Base-by-base conservation (phyloP, 73 alveolate species). In the Symbiodinium natans region DNA sequence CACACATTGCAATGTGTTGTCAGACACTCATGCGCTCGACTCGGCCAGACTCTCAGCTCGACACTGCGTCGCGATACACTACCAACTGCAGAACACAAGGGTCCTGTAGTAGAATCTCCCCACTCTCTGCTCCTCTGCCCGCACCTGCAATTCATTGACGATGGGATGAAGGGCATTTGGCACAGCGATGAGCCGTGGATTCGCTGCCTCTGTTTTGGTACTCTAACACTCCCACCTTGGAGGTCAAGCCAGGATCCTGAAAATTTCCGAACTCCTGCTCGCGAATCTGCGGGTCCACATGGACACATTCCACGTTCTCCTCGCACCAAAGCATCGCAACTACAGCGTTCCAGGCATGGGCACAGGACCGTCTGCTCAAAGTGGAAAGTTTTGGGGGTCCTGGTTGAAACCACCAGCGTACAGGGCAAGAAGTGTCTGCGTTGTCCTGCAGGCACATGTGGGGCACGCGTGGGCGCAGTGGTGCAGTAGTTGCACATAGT, bases 201-300 rank as follows among this genome's bases (percentile, higher is more conserved):
- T 29, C 39, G 36, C n/a, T 8, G 39, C 10, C 15, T 31, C 10
- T 71, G 39, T 71, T 56, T 29, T 29, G 17, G 27, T 29, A 56
- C 75, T 33, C 83, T 3, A 15, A 33, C 83, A 25, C n/a, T n/a
- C 42, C 74, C 41, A 31, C 96, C 96, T 90, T 90, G 88, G 75
- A 84, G 19, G 96, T 68, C 36, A 90, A 31, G 46, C 98, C 98
- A 2, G 98, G 98, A 23, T 73, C 92, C 82, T 92, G 98, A 36
- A 92, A 92, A 34, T 92, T 92, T 52, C 98, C 98, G 38, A 92
- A 92, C 86, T 92, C 98, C 82, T 90, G 96, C 42, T 92, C 98
- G 21, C 98, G 98, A 29, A 92, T 92, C 63, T 77, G 89, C 4
- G 98, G 92, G 84, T 92, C 98, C 52, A 92, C 98, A 42, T 92